These are phyloP conservation scores for Syzygium malaccense DNA, from an alignment of 441 rosid genomes.

Conservation along the genomic window DNA sequence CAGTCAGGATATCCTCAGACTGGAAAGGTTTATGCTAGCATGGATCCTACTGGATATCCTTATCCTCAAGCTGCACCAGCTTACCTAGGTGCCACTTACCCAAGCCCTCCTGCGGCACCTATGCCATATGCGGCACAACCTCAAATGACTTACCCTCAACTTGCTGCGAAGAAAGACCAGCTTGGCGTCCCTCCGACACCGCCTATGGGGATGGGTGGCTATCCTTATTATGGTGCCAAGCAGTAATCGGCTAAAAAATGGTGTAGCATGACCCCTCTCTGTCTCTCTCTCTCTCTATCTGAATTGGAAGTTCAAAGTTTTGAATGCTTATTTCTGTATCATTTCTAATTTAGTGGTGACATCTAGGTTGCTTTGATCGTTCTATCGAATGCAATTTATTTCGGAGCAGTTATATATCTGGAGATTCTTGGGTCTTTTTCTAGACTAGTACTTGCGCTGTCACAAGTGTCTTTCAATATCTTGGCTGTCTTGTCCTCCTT, in stretches of 20 bases:
- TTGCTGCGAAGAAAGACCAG: constrained; percentile 29
- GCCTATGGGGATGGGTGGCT: constrained; percentile 45
- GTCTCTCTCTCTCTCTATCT: neutral
- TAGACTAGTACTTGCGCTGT: neutral
- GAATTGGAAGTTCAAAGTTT: neutral
- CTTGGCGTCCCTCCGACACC: constrained; percentile 26
- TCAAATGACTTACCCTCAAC: constrained; percentile 24
- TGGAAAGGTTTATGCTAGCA: constrained; percentile 30
- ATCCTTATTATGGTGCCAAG: constrained; percentile 33
- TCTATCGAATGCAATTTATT: neutral
- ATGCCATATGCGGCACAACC: constrained; percentile 27
- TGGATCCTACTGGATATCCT: constrained; percentile 28
- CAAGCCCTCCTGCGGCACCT: constrained; percentile 32
- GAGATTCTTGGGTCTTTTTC: neutral
- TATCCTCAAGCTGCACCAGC: constrained; percentile 39
- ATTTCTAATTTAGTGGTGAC: neutral
- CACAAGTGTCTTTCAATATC: neutral
- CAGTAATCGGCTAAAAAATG: constrained; percentile 5
- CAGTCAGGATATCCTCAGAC: constrained; percentile 16
- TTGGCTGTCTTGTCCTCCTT: neutral
- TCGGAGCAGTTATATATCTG: neutral
- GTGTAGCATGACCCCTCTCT: neutral
- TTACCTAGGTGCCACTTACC: constrained; percentile 29
- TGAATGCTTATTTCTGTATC: neutral
- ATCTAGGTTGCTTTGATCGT: neutral